A percentile compares a stretch with the other conserved stretches of the same genome.
phyloP scores from a whole-genome alignment of 2,329 filamentous ascomycete species.

The Aspergillus fijiensis region DNA sequence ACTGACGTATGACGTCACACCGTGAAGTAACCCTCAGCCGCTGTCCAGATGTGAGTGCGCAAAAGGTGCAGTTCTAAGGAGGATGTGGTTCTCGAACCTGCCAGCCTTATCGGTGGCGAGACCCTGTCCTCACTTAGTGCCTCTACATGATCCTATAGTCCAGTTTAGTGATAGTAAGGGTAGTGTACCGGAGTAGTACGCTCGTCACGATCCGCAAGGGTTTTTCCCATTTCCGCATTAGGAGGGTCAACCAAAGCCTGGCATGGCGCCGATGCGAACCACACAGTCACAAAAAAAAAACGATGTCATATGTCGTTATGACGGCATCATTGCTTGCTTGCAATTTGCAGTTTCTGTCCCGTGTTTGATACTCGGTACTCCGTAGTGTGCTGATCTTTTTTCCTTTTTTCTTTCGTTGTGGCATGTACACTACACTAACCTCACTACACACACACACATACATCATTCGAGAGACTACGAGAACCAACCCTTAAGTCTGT shows the following conservation, averaged over 20 bases:
- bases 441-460: slow-evolving; percentile 1
- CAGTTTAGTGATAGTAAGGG: no score
- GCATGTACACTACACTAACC: no score
- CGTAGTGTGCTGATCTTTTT: neutral
- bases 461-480: slow-evolving; percentile 1
- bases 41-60: no score
- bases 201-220: neutral
- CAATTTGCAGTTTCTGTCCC: neutral
- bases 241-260: neutral
- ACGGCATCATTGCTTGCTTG: slow-evolving; percentile 10
- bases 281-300: neutral
- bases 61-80: neutral
- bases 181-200: no score
- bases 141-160: no score
- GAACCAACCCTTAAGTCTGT: neutral
- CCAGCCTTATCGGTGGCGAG: neutral
- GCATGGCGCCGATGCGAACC: no score
- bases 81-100: neutral
- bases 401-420: neutral
- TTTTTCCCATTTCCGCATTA: neutral
- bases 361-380: neutral
- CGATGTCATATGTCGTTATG: slow-evolving; percentile 13
- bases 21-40: no score
- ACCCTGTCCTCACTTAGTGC: neutral
- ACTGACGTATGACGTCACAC: neutral